Conservation (phyloP, 1,139 yeast species). For the Martiniozyma asiatica region DNA sequence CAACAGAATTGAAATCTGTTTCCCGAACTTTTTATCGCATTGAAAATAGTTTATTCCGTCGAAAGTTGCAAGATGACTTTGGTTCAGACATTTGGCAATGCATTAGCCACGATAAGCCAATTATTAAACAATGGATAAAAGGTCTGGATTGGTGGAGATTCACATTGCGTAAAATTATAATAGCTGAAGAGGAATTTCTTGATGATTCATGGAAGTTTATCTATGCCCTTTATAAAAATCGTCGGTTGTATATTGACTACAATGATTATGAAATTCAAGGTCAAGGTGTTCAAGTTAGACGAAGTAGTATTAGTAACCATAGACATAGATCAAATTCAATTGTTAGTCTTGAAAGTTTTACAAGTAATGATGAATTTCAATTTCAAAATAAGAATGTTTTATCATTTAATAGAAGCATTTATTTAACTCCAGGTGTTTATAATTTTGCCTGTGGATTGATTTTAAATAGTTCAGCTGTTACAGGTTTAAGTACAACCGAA, state of each 20-base stretch:
- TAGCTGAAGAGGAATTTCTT: slow-evolving; percentile 21
- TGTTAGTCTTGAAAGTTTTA: no score
- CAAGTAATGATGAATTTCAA: no score
- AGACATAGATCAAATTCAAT: slow-evolving; percentile 16
- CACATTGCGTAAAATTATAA: slow-evolving; percentile 25
- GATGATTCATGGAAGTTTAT: slow-evolving; percentile 47
- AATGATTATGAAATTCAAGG: slow-evolving; percentile 40
- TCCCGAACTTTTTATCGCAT: slow-evolving; percentile 31
- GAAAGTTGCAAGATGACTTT: no score
- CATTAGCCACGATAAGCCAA: no score
- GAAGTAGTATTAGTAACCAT: slow-evolving; percentile 14
- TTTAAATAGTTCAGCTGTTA: slow-evolving; percentile 32
- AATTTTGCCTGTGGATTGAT: slow-evolving; percentile 38
- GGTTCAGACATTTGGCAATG: no score
- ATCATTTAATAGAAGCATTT: slow-evolving; percentile 24
- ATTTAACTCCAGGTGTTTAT: slow-evolving; percentile 42
- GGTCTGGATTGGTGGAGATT: slow-evolving; percentile 38
- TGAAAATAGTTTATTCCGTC: no score
- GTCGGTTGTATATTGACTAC: slow-evolving; percentile 41
- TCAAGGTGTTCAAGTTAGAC: slow-evolving; percentile 12
- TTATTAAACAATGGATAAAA: no score
- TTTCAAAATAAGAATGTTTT: no score
- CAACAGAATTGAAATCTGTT: slow-evolving; percentile 25
- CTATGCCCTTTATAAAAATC: slow-evolving; percentile 37
- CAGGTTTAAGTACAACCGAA: slow-evolving; percentile 47